Conservation (phyloP, 257 asterid genomes). For the Nicotiana tomentosiformis region DNA sequence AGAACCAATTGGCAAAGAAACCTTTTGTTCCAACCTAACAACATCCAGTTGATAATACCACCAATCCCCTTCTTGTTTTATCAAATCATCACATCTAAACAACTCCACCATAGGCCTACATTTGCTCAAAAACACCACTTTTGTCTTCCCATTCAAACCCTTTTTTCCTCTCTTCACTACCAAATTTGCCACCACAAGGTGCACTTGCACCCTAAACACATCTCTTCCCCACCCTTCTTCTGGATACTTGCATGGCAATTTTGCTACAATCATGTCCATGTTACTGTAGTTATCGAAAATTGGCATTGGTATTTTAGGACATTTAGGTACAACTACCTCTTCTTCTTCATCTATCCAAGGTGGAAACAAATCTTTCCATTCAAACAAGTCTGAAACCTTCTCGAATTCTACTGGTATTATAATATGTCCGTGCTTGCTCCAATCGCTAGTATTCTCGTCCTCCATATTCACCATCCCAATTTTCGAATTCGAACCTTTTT, state of each 20-base stretch:
- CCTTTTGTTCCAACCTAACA: constrained; percentile 46
- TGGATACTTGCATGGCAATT: constrained; percentile 45
- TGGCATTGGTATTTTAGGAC: constrained; percentile 87
- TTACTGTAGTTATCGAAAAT: constrained; percentile 20
- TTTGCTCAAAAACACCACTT: constrained; percentile 60
- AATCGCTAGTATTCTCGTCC: constrained; percentile 51
- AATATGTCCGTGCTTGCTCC: constrained; percentile 35
- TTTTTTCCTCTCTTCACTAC: constrained; percentile 50
- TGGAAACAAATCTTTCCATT: constrained; percentile 72
- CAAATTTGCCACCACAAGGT: constrained; percentile 50
- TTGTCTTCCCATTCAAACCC: constrained; percentile 42
- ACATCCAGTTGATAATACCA: constrained; percentile 54
- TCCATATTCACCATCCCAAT: constrained; percentile 40
- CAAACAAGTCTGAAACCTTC: constrained; percentile 36
- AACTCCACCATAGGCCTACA: constrained; percentile 69
- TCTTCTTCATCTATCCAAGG: constrained; percentile 95
- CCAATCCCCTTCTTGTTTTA: constrained; percentile 67
- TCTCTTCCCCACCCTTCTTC: constrained; percentile 67
- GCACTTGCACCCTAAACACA: constrained; percentile 70
- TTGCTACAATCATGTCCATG: constrained; percentile 66
- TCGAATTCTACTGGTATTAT: constrained; percentile 31
- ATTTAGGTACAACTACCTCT: constrained; percentile 53
- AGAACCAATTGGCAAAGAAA: constrained; percentile 65
- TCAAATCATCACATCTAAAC: constrained; percentile 65
- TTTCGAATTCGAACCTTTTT: constrained; percentile 33